Base-by-base conservation (phyloP, 495 filamentous ascomycete species). In the Bryoglossum gracile region DNA sequence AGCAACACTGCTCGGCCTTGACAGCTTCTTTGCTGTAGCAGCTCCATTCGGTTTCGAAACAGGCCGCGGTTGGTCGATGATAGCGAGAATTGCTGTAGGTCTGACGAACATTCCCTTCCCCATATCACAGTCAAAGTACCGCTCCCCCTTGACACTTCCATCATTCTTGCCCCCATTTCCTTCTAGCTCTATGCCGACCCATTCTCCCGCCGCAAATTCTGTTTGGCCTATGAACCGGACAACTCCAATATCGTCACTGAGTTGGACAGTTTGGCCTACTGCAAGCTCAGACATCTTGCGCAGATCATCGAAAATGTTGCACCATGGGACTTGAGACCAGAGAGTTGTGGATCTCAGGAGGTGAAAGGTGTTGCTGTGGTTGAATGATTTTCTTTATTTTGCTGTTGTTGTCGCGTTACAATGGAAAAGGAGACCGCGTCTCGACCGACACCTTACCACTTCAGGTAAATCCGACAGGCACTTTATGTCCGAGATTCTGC, bases 131-230 rank as follows among this genome's bases (percentile, higher is more conserved):
- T 89, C 78, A 59, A 97, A 98, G 65, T 98, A 98, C 32, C 87
- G 74, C 54, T 90, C 77, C 34, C 89, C 91, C 64, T 91, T 78
- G 32, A 97, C 86, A 23, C 83, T 79, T 55, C 92, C 92, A 73
- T 98, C 88, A 59, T 98, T 97, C 68, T 98, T 97, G 9, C 92
- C 92, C 9, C 72, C 75, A n/a, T 78, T 69, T 28, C 84, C 84
- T 33, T 86, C 81, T 50, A 98, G 76, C 73, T 95, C 90, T 37
- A 97, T 75, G 43, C 92, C 92, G 43, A 95, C 70, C 88, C 91
- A 98, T 22, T 87, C 83, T 45, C 89, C 94, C 3, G 64, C 61
- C 25, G 87, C 80, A 65, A 97, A 95, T 50, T 76, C 67, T 21
- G 90, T 86, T 36, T 74, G 70, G 53, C 92, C 92, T 51, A 87